Evolutionary conservation across 2,329 filamentous ascomycete genomes (phyloP).

Genomic region (Cercospora nicotianae): DNA sequence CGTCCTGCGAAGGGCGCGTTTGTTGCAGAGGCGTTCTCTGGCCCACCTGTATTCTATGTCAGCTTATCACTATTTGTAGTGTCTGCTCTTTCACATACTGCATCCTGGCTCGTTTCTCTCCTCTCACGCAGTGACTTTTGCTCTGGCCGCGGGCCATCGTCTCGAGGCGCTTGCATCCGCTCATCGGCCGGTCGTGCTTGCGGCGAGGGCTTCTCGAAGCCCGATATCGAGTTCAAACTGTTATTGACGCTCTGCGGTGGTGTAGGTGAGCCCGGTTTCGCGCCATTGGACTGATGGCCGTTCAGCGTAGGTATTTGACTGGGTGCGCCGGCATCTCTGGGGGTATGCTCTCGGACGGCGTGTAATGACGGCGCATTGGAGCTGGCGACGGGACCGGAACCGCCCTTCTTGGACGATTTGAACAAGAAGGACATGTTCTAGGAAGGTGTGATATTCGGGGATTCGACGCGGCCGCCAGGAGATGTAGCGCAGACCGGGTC

Average conservation of each 20-base stretch:
- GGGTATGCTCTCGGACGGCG: conserved; percentile 58
- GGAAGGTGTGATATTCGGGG: not conserved
- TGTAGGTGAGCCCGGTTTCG: conserved; percentile 47
- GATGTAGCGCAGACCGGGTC: conserved; percentile 12
- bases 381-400: conserved; percentile 22
- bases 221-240: conserved; percentile 33
- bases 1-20: conserved; percentile 56
- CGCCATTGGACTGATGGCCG: conserved; percentile 38
- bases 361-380: conserved; percentile 44
- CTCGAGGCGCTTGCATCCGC: conserved; percentile 19
- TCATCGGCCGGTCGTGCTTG: conserved; percentile 23
- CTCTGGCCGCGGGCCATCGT: conserved; percentile 24
- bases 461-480: conserved; percentile 14
- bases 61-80: conserved; percentile 43
- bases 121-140: conserved; percentile 31
- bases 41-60: conserved; percentile 2
- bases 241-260: conserved; percentile 70
- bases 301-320: conserved; percentile 49
- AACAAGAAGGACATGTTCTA: conserved; percentile 53
- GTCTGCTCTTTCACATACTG: conserved; percentile 20
- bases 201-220: conserved; percentile 9
- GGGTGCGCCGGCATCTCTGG: conserved; percentile 48
- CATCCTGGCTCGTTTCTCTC: conserved; percentile 31
- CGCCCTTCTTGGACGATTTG: conserved; percentile 47
- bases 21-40: conserved; percentile 34